phyloP scores from a whole-genome alignment of 768 basidiomycete genomes.

The Trametes cubensis region DNA sequence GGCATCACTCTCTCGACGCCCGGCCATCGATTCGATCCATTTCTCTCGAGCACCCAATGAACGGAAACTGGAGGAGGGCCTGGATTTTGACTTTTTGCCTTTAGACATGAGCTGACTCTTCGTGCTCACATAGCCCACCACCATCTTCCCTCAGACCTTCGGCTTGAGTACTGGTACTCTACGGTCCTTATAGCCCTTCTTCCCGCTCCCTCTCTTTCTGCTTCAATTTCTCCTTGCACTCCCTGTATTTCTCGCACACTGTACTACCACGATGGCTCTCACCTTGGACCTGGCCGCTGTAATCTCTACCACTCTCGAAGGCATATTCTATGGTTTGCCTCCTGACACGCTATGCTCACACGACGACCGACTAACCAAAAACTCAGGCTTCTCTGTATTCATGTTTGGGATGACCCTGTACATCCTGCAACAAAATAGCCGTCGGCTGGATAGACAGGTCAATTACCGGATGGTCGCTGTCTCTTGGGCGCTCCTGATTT shows the following conservation, averaged over 20 bases:
- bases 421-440: constrained; percentile 23
- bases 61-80: not conserved
- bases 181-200: not conserved
- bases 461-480: constrained; percentile 19
- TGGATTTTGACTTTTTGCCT: constrained; percentile 6
- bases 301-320: constrained; percentile 31
- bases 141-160: not conserved
- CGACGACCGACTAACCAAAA: not conserved
- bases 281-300: constrained; percentile 28
- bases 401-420: constrained; percentile 39
- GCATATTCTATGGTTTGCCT: constrained; percentile 29
- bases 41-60: not conserved
- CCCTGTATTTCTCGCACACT: not conserved
- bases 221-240: not conserved
- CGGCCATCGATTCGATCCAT: constrained; percentile 5
- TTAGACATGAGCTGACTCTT: constrained; percentile 1
- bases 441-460: not conserved
- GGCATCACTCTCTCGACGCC: no score
- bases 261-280: constrained; percentile 1
- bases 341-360: not conserved
- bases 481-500: constrained; percentile 31
- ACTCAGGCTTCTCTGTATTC: constrained; percentile 38
- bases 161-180: constrained; percentile 1
- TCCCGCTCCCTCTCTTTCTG: not conserved
- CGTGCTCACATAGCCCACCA: no score